These are phyloP conservation scores for Rhodotorula sp. DNA, from an alignment of 1,284 basidiomycete genomes.

Conservation along the genomic window DNA sequence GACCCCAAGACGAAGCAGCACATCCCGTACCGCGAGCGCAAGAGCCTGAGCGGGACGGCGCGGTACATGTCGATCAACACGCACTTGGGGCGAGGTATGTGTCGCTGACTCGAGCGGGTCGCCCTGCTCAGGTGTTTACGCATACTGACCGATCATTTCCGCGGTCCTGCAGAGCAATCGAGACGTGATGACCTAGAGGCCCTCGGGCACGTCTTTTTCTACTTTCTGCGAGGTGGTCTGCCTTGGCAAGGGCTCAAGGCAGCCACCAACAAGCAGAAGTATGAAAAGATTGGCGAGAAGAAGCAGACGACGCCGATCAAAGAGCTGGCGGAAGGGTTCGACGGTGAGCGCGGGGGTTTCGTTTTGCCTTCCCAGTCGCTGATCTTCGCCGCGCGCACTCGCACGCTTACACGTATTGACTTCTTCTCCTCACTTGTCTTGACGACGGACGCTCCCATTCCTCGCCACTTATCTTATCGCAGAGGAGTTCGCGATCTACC, in stretches of 20 bases:
- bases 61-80: slow-evolving; percentile 98
- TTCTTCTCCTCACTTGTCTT: not conserved
- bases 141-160: slow-evolving; percentile 8
- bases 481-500: slow-evolving; percentile 88
- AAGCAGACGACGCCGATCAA: slow-evolving; percentile 95
- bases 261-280: slow-evolving; percentile 97
- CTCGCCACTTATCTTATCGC: slow-evolving; percentile 27
- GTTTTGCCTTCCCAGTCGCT: not conserved
- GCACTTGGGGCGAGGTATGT: slow-evolving; percentile 79
- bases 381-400: not conserved
- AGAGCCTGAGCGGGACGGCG: slow-evolving; percentile 83
- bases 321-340: slow-evolving; percentile 87
- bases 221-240: slow-evolving; percentile 83
- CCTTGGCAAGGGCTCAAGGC: slow-evolving; percentile 96
- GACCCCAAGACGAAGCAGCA: slow-evolving; percentile 96
- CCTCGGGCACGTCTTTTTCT: slow-evolving; percentile 96
- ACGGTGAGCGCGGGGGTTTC: slow-evolving; percentile 59
- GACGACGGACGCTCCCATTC: not conserved
- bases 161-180: slow-evolving; percentile 69
- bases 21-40: slow-evolving; percentile 93
- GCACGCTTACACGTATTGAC: not conserved
- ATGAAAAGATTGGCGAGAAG: slow-evolving; percentile 98
- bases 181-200: slow-evolving; percentile 91
- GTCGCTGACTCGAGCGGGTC: too few species aligned
- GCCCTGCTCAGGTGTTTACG: too few species aligned